Evolutionary conservation across 164 flowering plant genomes (phyloP), one percentile per base, ranked within the genome.

Genomic region (Chimonanthus praecox): DNA sequence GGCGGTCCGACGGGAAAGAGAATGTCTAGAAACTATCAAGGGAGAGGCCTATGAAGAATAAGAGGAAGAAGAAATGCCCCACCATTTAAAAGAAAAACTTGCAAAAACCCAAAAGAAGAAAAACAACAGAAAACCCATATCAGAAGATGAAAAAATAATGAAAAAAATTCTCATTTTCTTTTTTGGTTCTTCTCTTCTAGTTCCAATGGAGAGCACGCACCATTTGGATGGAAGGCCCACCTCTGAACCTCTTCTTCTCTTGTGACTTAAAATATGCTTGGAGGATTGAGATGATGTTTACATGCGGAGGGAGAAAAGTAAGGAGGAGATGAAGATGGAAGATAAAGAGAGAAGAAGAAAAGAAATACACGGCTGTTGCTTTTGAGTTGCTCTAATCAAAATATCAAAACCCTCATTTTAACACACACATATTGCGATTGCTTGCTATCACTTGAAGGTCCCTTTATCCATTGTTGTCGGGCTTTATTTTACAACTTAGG

Each of bases 41-140:
- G 85, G n/a, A 80, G 83, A 76, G 81, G 78, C 73, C 87, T 84
- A 89, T 90, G 86, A n/a, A 89, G 77, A 83, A 88, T 1, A 33
- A 33, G 2, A 33, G 2, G 0, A 33, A 33, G 33, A 33, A 33
- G 33, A 33, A 33, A 33, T 0, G 0, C 2, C 33, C 33, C 33
- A 33, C 33, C 2, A 33, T 33, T 33, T 33, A 33, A 33, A 33
- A 33, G 33, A 33, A 33, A 33, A 33, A 33, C 33, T 1, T 33
- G 33, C 33, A 33, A 33, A 33, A 33, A 33, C 33, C 33, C 33
- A 33, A 33, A 33, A 33, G 33, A 33, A 33, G 33, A 33, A 33
- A 33, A 33, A 33, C 33, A 33, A 1, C 1, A 33, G 2, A 33
- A 33, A 33, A 33, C 2, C 2, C 33, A 33, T 33, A 87, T 84